A percentile compares a stretch with the other conserved stretches of the same genome.
phyloP scores from a whole-genome alignment of 73 alveolate species.

The Effrenium voratum region DNA sequence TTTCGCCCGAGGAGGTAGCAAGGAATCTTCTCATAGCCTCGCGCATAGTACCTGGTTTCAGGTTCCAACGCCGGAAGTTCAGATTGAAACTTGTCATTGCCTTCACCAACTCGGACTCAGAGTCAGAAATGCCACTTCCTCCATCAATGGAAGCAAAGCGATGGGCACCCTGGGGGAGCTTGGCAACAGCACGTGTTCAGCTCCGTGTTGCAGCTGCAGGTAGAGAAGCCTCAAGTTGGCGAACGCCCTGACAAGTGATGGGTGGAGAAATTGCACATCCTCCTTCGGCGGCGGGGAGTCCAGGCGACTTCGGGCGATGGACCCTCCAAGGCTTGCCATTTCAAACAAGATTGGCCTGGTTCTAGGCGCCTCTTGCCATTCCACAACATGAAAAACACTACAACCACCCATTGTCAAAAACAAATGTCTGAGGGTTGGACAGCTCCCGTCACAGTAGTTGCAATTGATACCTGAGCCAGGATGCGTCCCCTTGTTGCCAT shows the following conservation, averaged over 20 bases:
- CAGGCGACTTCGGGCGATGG: background rate
- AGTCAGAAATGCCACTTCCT: too few species aligned
- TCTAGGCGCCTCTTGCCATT: background rate
- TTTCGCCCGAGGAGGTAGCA: too few species aligned
- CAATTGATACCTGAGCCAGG: constrained; percentile 70
- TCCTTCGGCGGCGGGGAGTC: background rate
- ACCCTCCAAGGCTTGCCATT: background rate
- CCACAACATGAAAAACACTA: background rate
- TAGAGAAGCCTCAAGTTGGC: constrained; percentile 25
- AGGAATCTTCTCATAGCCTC: constrained; percentile 57
- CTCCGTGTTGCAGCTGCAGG: constrained; percentile 71
- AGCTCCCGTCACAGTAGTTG: constrained; percentile 65
- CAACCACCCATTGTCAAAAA: background rate
- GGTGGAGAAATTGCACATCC: too few species aligned
- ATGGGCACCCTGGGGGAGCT: constrained; percentile 65
- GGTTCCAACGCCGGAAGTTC: too few species aligned
- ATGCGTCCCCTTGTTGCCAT: background rate
- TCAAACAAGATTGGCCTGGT: background rate
- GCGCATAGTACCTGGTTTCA: constrained; percentile 63
- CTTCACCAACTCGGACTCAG: too few species aligned
- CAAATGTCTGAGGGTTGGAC: background rate
- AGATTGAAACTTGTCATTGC: too few species aligned
- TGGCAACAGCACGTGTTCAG: constrained; percentile 64
- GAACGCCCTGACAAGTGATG: too few species aligned
- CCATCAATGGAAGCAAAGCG: background rate